Base-by-base conservation (phyloP, 306 rosid genomes). In the Pyrus pyrifolia region DNA sequence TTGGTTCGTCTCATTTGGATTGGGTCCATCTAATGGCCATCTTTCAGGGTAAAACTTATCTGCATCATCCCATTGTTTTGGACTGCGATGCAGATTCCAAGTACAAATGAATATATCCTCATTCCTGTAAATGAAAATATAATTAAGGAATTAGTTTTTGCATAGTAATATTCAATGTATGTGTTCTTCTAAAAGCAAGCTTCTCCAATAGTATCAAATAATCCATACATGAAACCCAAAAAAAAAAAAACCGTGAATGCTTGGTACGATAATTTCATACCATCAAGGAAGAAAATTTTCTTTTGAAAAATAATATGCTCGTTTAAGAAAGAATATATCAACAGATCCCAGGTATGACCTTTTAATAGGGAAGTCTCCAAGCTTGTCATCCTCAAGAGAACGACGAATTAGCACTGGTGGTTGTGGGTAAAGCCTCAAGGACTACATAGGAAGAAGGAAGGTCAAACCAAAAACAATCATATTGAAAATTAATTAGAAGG, bases 391-490 rank as follows among this genome's bases (percentile, higher is more conserved):
- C 53, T 82, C 96, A 72, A 92, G 68, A 81, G 99, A 87, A 63
- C 99, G 97, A 35, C 97, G 99, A 71, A 95, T 95, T 75, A 95
- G 81, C 79, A 95, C 99, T 13, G 99, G 99, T 71, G 99, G 99
- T 76, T 95, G 99, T 55, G 97, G 99, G 81, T 90, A 95, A 81
- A 95, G 97, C 96, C 99, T 89, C 83, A 95, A 73, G 73, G 97
- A 92, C 99, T 95, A 80, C 64, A 68, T 57, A 75, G 65, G 69
- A 53, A 51, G 64, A 68, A 85, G 76, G 72, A 82, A 38, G 68
- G 69, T n/a, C 30, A 53, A 44, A 71, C 33, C 77, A 72, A 49
- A 44, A 71, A 27, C 77, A 72, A 21, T 30, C 35, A 11, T 76
- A 45, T 30, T 46, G 62, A 63, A 64, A 45, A 76, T 31, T 8